phyloP scores from a whole-genome alignment of 179 eudicot species.

The Camellia oleifera region DNA sequence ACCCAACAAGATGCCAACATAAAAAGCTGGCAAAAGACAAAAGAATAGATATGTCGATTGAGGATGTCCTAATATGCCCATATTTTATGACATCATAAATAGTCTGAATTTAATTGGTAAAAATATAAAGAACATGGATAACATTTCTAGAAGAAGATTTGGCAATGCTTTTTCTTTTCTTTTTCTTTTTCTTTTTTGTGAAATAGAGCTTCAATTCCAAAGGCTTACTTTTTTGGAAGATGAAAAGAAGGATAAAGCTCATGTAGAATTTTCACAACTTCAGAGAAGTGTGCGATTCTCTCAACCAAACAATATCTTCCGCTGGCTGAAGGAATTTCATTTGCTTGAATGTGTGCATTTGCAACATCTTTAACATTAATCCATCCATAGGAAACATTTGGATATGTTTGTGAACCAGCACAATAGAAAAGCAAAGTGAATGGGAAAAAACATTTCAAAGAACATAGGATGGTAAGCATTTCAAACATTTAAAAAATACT shows the following conservation, averaged over 20 bases:
- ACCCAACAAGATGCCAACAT: no score
- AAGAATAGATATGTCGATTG: no score
- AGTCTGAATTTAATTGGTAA: no score
- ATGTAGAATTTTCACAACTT: slow-evolving; percentile 24
- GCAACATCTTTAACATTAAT: slow-evolving; percentile 46
- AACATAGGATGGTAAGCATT: no score
- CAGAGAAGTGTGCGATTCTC: slow-evolving; percentile 32
- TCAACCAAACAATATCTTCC: slow-evolving; percentile 41
- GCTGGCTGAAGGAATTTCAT: slow-evolving; percentile 38
- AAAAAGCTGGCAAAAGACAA: no score
- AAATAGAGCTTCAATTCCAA: no score
- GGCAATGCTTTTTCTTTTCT: no score
- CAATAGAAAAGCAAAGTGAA: not conserved
- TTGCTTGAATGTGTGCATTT: slow-evolving; percentile 40
- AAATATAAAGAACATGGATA: no score
- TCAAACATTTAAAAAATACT: not conserved
- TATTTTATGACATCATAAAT: no score
- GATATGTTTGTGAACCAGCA: slow-evolving; percentile 25
- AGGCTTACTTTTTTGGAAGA: slow-evolving; percentile 33
- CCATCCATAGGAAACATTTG: slow-evolving; percentile 28
- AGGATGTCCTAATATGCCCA: no score
- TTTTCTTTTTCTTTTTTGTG: no score
- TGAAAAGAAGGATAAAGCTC: slow-evolving; percentile 30
- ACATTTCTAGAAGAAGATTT: no score
- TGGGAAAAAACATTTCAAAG: not conserved